Conservation (phyloP, 768 basidiomycete genomes). For the Rhizopogon salebrosus region DNA sequence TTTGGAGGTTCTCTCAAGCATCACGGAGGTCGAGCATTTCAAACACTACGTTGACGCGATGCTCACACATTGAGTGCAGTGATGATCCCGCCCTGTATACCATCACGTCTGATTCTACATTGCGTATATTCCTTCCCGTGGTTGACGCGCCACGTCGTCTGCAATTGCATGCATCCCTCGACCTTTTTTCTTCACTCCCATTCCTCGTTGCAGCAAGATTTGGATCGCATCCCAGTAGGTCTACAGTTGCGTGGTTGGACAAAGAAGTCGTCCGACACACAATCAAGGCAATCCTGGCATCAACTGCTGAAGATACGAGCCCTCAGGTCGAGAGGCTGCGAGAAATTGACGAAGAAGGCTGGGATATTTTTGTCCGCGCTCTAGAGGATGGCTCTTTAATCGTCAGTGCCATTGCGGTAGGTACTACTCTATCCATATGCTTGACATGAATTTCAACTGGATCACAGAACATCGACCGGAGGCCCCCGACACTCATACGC, state of each 20-base stretch:
- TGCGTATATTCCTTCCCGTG: slow-evolving; percentile 85
- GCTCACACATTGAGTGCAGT: slow-evolving; percentile 30
- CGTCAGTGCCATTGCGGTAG: slow-evolving; percentile 67
- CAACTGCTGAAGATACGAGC: not conserved
- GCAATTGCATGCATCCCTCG: slow-evolving; percentile 79
- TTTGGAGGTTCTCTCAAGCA: slow-evolving; percentile 68
- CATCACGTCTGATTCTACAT: slow-evolving; percentile 72
- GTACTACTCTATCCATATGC: slow-evolving; percentile 21
- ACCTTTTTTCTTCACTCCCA: slow-evolving; percentile 58
- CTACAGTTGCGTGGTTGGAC: slow-evolving; percentile 67
- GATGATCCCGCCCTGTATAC: slow-evolving; percentile 80
- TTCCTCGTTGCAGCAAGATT: slow-evolving; percentile 30
- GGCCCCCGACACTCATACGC: slow-evolving; percentile 78
- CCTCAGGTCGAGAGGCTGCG: slow-evolving; percentile 37
- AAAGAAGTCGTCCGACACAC: slow-evolving; percentile 49
- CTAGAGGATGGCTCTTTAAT: slow-evolving; percentile 70
- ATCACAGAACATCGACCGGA: slow-evolving; percentile 77
- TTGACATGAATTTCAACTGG: not conserved
- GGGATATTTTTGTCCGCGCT: slow-evolving; percentile 77
- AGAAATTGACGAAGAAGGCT: slow-evolving; percentile 66
- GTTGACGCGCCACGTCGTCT: slow-evolving; percentile 80
- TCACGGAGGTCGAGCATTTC: slow-evolving; percentile 52
- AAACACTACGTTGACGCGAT: not conserved
- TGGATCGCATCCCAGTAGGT: slow-evolving; percentile 24
- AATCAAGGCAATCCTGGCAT: slow-evolving; percentile 38